Base-by-base conservation (phyloP, 2,329 filamentous ascomycete species). In the Fusarium sp. region DNA sequence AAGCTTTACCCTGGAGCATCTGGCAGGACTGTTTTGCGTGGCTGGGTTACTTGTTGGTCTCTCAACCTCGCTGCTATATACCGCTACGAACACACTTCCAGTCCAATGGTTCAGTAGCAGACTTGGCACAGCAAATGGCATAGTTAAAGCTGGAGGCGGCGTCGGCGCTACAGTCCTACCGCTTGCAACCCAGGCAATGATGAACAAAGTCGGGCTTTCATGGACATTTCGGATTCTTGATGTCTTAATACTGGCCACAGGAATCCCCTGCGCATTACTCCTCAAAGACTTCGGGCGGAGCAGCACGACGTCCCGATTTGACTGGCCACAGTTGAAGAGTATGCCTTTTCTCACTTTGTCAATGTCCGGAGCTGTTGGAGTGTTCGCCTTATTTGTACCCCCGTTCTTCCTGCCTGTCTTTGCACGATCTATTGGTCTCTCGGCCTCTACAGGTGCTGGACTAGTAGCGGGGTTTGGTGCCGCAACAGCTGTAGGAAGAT, bases 81-180 rank as follows among this genome's bases (percentile, higher is more conserved):
- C 54, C 0, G 41, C 46, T 2, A 52, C 41, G 1, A 65, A 60
- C 7, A 65, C 62, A 0, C 10, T 65, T 2, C 62, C 61, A 0
- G 38, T 52, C 0, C 47, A 53, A 13, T 65, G 61, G 54, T 65
- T 65, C 4, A 60, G 47, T 2, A 57, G 36, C 0, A 65, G 37
- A 3, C 54, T 65, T 0, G 62, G 62, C 0, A 65, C 54, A 8
- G 62, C 61, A 0, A 65, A 65, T 6, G 62, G 62, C 0, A 36
- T 65, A 2, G 41, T 65, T 8, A 65, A 65, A 23, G 38, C 46
- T 1, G 61, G 62, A 15, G 62, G 61, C 0, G 54, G 62, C 1
- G 54, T 65, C 1, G 62, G 62, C 0, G 47, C 62, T 2, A 47
- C 47, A 6, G 42, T 65, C 0, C 40, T 52, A 2, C 45, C 62